Percentiles rank a stretch among this genome's conserved stretches.
Evolutionary conservation across 768 basidiomycete genomes (phyloP).

Genomic region (Crucibulum laeve): DNA sequence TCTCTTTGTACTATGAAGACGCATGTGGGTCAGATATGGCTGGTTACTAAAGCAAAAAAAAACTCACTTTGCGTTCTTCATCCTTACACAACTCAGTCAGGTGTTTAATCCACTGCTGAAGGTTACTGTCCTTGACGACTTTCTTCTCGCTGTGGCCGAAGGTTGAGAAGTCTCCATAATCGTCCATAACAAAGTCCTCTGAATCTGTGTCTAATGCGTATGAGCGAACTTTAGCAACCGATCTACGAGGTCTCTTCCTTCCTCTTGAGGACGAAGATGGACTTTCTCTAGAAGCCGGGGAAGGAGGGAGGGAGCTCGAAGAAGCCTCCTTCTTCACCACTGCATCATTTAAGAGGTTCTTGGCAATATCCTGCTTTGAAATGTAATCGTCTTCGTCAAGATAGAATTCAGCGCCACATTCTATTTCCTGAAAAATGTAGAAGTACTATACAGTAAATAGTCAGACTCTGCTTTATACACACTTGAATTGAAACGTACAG

Average conservation of each 20-base stretch:
- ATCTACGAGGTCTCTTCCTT: conserved; percentile 58
- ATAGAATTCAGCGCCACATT: conserved; percentile 64
- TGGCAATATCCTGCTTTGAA: conserved; percentile 22
- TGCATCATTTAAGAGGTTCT: conserved; percentile 12
- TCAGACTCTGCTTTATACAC: not conserved
- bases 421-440: conserved; percentile 57
- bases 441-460: conserved; percentile 32
- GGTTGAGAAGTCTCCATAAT: conserved; percentile 25
- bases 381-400: conserved; percentile 68
- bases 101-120: conserved; percentile 69
- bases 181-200: conserved; percentile 56
- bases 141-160: conserved; percentile 28
- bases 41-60: not conserved
- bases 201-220: conserved; percentile 69
- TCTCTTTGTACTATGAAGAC: conserved; percentile 51
- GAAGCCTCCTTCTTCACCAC: conserved; percentile 40
- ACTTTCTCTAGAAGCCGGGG: conserved; percentile 12
- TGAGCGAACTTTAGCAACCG: conserved; percentile 49
- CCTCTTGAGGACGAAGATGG: conserved; percentile 17
- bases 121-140: conserved; percentile 34
- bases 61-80: conserved; percentile 65
- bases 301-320: conserved; percentile 19
- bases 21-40: not conserved
- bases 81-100: conserved; percentile 53
- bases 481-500: conserved; percentile 34